Conservation (phyloP, 1,139 yeast species). For the Pichia sp. region DNA sequence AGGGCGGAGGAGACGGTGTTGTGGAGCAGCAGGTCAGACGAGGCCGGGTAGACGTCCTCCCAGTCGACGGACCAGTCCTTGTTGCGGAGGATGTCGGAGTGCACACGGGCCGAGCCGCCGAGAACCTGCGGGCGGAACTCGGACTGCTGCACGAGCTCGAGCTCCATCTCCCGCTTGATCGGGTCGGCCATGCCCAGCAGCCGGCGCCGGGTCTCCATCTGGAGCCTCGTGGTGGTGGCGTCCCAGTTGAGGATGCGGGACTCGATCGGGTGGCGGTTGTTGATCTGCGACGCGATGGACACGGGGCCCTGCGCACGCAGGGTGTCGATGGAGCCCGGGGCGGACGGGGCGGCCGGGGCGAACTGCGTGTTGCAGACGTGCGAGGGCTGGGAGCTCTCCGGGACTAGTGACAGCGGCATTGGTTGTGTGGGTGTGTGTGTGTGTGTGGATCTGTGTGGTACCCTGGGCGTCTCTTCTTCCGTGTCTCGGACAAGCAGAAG, state of each 20-base stretch:
- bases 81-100: conserved; percentile 68
- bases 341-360: conserved; percentile 54
- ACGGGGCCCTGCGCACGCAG: conserved; percentile 58
- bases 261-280: conserved; percentile 86
- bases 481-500: too few species aligned
- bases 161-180: conserved; percentile 82
- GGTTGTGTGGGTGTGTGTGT: not conserved
- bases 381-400: conserved; percentile 28
- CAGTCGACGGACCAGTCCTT: conserved; percentile 77
- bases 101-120: conserved; percentile 42
- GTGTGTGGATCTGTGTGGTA: too few species aligned
- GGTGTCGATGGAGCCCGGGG: conserved; percentile 59
- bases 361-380: conserved; percentile 37
- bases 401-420: conserved; percentile 17
- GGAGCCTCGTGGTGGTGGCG: conserved; percentile 58
- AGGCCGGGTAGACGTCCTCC: conserved; percentile 79
- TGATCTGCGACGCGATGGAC: conserved; percentile 61
- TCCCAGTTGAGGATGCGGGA: conserved; percentile 77
- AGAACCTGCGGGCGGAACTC: conserved; percentile 64
- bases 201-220: conserved; percentile 74
- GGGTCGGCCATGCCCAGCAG: conserved; percentile 94
- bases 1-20: not conserved
- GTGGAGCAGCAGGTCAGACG: conserved; percentile 11
- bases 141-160: conserved; percentile 66
- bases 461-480: too few species aligned